Evolutionary conservation across 106 monocot genomes (phyloP).

Genomic region (Gastrodia elata): DNA sequence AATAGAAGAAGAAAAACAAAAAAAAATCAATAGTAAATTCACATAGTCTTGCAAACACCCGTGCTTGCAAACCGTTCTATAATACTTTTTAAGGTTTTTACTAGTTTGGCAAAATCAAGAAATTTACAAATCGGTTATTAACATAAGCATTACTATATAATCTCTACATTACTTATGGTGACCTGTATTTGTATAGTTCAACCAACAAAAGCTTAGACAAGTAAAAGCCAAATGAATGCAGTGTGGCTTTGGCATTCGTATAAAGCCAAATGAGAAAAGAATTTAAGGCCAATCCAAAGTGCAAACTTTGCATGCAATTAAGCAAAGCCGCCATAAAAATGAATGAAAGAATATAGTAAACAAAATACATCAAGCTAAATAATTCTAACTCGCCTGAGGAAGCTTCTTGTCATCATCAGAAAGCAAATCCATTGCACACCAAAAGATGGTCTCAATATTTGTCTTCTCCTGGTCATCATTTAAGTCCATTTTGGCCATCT

Average conservation of each 20-base stretch:
- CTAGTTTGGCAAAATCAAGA: no score
- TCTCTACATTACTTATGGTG: no score
- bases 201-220: background rate
- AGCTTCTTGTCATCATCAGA: slow-evolving; percentile 98
- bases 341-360: background rate
- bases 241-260: background rate
- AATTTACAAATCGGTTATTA: no score
- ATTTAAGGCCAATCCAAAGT: background rate
- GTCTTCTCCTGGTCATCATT: slow-evolving; percentile 80
- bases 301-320: background rate
- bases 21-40: no score
- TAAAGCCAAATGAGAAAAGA: background rate
- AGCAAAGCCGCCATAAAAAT: background rate
- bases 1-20: background rate
- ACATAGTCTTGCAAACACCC: no score
- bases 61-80: no score
- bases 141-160: no score
- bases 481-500: slow-evolving; percentile 99
- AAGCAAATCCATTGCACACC: slow-evolving; percentile 98
- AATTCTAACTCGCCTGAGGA: slow-evolving; percentile 65
- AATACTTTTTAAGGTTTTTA: no score
- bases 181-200: no score
- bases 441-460: slow-evolving; percentile 86
- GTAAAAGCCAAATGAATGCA: background rate
- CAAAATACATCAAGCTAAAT: background rate